Base-by-base conservation (phyloP, 352 stramenopile species). In the Pilasporangium apinafurcum region DNA sequence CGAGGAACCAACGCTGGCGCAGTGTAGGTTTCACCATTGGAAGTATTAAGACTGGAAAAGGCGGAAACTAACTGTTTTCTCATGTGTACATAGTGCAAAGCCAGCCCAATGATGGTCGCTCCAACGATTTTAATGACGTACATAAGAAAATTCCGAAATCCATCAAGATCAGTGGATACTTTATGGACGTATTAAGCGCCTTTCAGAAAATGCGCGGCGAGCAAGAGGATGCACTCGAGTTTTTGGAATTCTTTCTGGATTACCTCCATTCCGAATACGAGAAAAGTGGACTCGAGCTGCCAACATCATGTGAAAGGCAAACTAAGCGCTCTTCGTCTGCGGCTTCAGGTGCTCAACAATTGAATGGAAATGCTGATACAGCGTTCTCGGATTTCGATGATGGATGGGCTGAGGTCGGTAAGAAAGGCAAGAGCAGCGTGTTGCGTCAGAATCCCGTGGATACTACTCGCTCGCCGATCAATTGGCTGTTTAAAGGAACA, bases 161-260 rank as follows among this genome's bases (percentile, higher is more conserved):
- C 5, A 90, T 90, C 51, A 66, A 68, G 43, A 90, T 90, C 43
- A 87, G 72, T 18, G 75, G 78, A 14, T 90, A 88, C 29, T 90
- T 92, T 17, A 73, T 90, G 57, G 75, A 90, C 40, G 74, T 86
- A 18, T 55, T 92, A 14, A 88, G 75, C 17, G 75, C 76, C 4
- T 90, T 92, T 49, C 77, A 90, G 44, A 88, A 85, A 48, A 86
- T 84, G 48, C 72, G 70, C 8, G 81, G 81, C 29, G 74, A 88
- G 29, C 78, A 92, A 42, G 75, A 92, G 58, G 81, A 92, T 20
- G 81, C 81, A 17, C 66, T 92, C 14, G 81, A 92, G 56, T 92
- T 92, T 48, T 63, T 92, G 25, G 81, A 92, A 48, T 92, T 92
- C 51, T 86, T 89, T 48, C 54, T 92, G 25, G 81, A 92, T 27